Base-by-base conservation (phyloP, 805 yeast genomes). In the Deakozyma indianensis region DNA sequence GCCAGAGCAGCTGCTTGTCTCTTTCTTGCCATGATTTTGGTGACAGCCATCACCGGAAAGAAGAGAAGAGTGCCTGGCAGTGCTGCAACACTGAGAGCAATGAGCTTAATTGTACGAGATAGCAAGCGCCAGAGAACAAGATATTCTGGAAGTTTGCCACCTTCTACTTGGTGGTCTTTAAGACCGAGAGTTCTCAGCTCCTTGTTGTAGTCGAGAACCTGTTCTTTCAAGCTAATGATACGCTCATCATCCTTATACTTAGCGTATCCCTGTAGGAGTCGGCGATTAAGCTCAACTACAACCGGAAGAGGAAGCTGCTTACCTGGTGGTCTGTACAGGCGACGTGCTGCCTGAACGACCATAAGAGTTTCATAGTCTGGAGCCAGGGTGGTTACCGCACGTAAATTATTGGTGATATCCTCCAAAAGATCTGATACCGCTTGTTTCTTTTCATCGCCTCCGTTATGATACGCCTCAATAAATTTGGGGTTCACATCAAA, bases 11-110 rank as follows among this genome's bases (percentile, higher is more conserved):
- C 73, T 47, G 64, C 68, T 25, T 90, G 86, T 62, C 88, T 87
- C 48, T 70, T 69, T 41, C 69, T 72, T 7, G 96, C 83, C 44
- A 85, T 82, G 42, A 64, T 65, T 56, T 83, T 84, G 5, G 95
- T 78, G 16, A 83, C 74, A 24, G 84, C 62, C 56, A 92, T 87
- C 1, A 92, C 87, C 0, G 98, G 98, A 0, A 88, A 74, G 60
- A 90, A 90, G 54, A 92, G 69, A 1, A 85, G 64, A 22, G 78
- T 71, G n/a, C 98, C 98, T 0, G 98, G 98, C 28, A 87, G 66
- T 3, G 95, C 81, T 42, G 86, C 67, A 0, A 77, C 50, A 4
- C 77, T 66, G 43, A 85, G 67, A 3, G 79, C 53, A 1, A 75
- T 44, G 14, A 88, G 67, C 55, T 80, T 74, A 9, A 73, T 44